These are phyloP conservation scores for Exophiala alcalophila DNA, from an alignment of 2,329 filamentous ascomycete species.

Conservation along the genomic window DNA sequence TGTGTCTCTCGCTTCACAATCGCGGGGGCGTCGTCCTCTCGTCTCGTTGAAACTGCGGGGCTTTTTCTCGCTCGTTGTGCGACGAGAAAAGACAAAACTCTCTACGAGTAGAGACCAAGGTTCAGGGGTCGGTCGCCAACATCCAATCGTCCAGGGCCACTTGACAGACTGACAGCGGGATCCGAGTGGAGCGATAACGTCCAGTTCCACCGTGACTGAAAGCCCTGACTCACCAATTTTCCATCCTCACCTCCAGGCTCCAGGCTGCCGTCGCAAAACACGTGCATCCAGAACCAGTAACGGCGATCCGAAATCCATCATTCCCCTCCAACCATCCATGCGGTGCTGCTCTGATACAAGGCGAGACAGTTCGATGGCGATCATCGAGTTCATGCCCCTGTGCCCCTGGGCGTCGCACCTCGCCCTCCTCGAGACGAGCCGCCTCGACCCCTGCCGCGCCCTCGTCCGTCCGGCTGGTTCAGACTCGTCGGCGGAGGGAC, in stretches of 20 bases:
- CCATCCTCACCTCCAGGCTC: neutral
- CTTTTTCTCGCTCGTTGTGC: neutral
- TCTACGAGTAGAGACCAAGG: neutral
- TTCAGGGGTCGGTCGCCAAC: slow-evolving; percentile 1
- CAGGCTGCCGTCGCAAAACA: no score
- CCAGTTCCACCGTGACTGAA: slow-evolving; percentile 18
- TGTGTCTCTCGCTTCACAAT: neutral
- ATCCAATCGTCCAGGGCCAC: slow-evolving; percentile 2
- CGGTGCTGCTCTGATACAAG: no score
- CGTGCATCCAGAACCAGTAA: no score
- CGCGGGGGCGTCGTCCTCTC: neutral
- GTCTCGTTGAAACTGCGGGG: slow-evolving; percentile 12
- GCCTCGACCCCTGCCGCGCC: slow-evolving; percentile 39
- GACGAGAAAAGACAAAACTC: no score
- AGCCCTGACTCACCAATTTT: slow-evolving; percentile 18
- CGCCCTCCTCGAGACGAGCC: slow-evolving; percentile 34
- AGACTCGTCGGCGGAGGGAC: slow-evolving; percentile 49
- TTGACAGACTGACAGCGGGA: neutral
- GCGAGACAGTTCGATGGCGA: no score
- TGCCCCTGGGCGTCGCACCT: slow-evolving; percentile 31
- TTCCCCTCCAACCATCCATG: no score
- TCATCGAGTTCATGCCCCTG: slow-evolving; percentile 15
- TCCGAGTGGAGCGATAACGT: slow-evolving; percentile 18
- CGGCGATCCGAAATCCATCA: no score
- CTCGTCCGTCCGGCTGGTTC: slow-evolving; percentile 30